Conservation (phyloP, 164 flowering plant species). For the Stephania yunnanensis region DNA sequence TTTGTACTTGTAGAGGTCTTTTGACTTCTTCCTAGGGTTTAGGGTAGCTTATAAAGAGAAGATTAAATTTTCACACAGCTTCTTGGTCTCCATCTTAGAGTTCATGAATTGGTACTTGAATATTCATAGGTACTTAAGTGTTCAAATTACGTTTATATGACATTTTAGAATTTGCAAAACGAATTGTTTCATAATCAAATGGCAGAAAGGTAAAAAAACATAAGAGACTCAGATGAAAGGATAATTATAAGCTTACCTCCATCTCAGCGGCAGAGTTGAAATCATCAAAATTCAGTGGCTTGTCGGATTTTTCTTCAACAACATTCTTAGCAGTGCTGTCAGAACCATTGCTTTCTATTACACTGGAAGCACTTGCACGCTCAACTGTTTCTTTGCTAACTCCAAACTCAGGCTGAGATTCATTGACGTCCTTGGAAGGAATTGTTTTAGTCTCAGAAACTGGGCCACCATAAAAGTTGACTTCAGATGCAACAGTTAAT, state of each 20-base stretch:
- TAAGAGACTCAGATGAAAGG: background rate
- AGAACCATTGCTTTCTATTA: background rate
- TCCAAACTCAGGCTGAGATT: background rate
- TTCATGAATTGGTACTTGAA: too few species aligned
- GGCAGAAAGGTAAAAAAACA: background rate
- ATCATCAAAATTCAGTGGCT: slow-evolving; percentile 53
- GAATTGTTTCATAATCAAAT: background rate
- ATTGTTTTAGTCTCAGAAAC: slow-evolving; percentile 8
- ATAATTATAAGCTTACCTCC: slow-evolving; percentile 51
- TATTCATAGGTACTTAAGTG: background rate
- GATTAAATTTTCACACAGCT: too few species aligned
- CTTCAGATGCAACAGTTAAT: slow-evolving; percentile 13
- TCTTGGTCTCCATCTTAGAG: too few species aligned
- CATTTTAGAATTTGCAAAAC: background rate
- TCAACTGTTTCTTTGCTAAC: too few species aligned
- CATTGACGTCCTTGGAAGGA: background rate
- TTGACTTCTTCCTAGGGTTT: too few species aligned
- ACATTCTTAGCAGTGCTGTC: background rate
- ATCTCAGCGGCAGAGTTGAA: slow-evolving; percentile 53
- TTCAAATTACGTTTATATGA: background rate
- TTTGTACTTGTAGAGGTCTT: too few species aligned
- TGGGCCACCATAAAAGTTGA: background rate
- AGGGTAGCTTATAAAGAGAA: too few species aligned
- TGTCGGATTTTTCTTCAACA: slow-evolving; percentile 9
- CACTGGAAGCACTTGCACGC: background rate